These are phyloP conservation scores for Climacium dendroides DNA, from an alignment of 225 moss, liverwort and hornwort genomes.

Conservation along the genomic window DNA sequence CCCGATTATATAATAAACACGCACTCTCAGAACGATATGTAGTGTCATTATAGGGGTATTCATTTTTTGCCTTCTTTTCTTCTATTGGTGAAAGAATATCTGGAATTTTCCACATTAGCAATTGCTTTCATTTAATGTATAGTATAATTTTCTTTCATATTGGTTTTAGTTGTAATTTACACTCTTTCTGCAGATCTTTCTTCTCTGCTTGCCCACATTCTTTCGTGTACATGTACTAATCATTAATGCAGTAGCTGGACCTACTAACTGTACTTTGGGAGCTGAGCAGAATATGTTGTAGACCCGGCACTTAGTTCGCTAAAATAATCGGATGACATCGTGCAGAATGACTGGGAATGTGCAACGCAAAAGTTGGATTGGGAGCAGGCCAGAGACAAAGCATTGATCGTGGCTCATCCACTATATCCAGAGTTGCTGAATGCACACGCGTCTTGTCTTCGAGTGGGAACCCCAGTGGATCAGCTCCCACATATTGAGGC, in stretches of 20 bases:
- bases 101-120: background rate
- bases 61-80: background rate
- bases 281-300: background rate
- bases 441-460: constrained; percentile 59
- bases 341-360: constrained; percentile 29
- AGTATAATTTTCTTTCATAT: background rate
- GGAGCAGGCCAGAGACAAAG: constrained; percentile 50
- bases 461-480: constrained; percentile 58
- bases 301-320: background rate
- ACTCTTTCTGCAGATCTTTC: background rate
- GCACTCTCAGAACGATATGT: background rate
- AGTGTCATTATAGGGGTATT: background rate
- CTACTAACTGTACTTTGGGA: background rate
- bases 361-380: constrained; percentile 32
- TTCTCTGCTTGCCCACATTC: background rate
- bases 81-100: background rate
- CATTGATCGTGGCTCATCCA: constrained; percentile 52
- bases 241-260: background rate
- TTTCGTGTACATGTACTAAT: background rate
- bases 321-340: background rate
- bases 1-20: background rate
- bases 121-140: background rate
- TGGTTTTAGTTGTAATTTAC: background rate
- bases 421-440: constrained; percentile 47
- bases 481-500: constrained; percentile 52